Evolutionary conservation across 805 yeast genomes (phyloP).

Genomic region (Saturnispora mendoncae): DNA sequence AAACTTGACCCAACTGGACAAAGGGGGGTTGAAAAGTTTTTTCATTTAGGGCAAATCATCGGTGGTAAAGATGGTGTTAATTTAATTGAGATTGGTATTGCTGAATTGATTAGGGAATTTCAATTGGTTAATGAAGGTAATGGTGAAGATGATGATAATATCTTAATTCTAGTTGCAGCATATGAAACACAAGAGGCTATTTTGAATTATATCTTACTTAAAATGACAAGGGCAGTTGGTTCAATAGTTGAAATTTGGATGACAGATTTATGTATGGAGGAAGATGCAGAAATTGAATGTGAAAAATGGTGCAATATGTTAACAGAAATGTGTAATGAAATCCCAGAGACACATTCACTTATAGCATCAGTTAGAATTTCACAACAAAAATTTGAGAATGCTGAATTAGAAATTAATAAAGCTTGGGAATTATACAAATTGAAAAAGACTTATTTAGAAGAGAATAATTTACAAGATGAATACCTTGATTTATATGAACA

Average conservation of each 20-base stretch:
- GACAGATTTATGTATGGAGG: conserved; percentile 96
- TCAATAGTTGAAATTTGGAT: conserved; percentile 92
- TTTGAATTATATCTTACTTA: conserved; percentile 39
- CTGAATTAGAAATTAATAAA: conserved; percentile 52
- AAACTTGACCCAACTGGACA: conserved; percentile 60
- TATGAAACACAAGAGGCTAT: conserved; percentile 22
- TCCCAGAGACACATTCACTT: conserved; percentile 76
- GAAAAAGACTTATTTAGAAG: conserved; percentile 43
- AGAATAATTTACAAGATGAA: conserved; percentile 30
- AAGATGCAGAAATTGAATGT: conserved; percentile 76
- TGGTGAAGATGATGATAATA: conserved; percentile 15
- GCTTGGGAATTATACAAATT: conserved; percentile 64
- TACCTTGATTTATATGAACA: conserved; percentile 67
- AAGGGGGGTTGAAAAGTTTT: conserved; percentile 69
- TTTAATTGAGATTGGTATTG: conserved; percentile 55
- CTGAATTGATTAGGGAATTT: conserved; percentile 36
- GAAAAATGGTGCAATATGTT: conserved; percentile 61
- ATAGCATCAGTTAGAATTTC: conserved; percentile 84
- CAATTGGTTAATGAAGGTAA: conserved; percentile 8
- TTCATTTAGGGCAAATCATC: conserved; percentile 82
- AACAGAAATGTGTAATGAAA: conserved; percentile 44
- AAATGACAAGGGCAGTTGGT: conserved; percentile 68
- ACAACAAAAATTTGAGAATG: conserved; percentile 70
- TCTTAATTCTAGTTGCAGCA: conserved; percentile 22
- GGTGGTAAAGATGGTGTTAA: conserved; percentile 73